Percentiles rank a stretch among this genome's conserved stretches.
phyloP scores from a whole-genome alignment of 257 asterid genomes.

The Hygrophila difformis region DNA sequence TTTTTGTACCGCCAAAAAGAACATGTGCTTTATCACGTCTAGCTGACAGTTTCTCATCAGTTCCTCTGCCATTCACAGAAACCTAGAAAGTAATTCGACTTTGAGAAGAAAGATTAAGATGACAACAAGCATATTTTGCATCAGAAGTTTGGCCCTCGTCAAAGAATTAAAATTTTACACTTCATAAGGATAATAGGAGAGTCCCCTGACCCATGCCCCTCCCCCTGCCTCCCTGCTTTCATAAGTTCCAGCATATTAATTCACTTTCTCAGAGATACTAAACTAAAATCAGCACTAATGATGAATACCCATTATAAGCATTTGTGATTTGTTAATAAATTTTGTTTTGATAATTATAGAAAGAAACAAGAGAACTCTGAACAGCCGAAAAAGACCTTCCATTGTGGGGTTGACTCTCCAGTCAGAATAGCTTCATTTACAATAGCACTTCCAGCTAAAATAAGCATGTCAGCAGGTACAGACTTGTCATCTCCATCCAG shows the following conservation, averaged over 20 bases:
- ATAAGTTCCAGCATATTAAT: no score
- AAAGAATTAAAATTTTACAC: neutral
- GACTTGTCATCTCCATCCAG: conserved; percentile 88
- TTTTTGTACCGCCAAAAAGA: conserved; percentile 97
- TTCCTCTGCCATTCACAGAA: conserved; percentile 67
- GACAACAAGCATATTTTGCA: conserved; percentile 8
- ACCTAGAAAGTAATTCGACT: conserved; percentile 42
- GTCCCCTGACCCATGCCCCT: no score
- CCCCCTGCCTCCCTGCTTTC: no score
- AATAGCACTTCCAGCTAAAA: conserved; percentile 94
- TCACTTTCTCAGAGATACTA: no score
- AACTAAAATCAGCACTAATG: no score
- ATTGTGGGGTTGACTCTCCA: conserved; percentile 97
- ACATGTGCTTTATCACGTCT: conserved; percentile 85
- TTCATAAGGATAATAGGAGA: conserved; percentile 4
- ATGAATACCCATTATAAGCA: no score
- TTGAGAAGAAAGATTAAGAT: conserved; percentile 16
- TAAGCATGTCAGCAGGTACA: conserved; percentile 97
- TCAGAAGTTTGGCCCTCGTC: conserved; percentile 11
- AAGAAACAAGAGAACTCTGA: neutral
- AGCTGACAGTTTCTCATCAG: conserved; percentile 67
- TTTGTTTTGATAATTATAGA: neutral
- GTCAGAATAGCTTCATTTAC: conserved; percentile 97
- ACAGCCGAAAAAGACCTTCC: conserved; percentile 62
- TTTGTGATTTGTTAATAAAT: no score